Evolutionary conservation across 225 moss, liverwort and hornwort genomes (phyloP).

Genomic region (Bryum argenteum): DNA sequence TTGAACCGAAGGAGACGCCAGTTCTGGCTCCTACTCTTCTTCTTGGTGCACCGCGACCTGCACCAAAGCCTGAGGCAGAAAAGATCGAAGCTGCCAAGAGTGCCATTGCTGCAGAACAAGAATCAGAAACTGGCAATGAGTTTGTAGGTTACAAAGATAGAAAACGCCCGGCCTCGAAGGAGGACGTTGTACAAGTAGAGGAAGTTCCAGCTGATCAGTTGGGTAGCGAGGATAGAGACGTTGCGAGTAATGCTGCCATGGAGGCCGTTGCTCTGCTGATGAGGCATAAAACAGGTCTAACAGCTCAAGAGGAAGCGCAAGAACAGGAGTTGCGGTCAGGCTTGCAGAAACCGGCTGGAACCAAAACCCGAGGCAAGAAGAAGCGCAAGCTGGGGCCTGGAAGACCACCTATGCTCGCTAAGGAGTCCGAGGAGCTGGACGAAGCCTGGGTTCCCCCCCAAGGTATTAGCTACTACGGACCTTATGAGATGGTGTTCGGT

Average conservation of each 20-base stretch:
- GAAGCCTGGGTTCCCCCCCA: conserved; percentile 90
- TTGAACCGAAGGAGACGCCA: conserved; percentile 41
- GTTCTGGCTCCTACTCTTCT: conserved; percentile 73
- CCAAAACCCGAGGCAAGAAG: conserved; percentile 47
- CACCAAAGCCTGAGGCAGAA: conserved; percentile 42
- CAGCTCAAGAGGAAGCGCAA: conserved; percentile 44
- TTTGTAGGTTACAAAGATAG: conserved; percentile 88
- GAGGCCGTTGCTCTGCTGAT: conserved; percentile 84
- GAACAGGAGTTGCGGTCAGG: conserved; percentile 34
- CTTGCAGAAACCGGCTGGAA: conserved; percentile 27
- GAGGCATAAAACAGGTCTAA: conserved; percentile 80
- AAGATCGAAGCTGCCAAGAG: conserved; percentile 38
- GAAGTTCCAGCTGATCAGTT: conserved; percentile 35
- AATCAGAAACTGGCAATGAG: conserved; percentile 42
- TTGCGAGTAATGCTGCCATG: conserved; percentile 62
- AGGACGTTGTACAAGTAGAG: conserved; percentile 28
- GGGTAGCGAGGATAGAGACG: conserved; percentile 47
- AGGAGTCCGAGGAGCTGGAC: conserved; percentile 51
- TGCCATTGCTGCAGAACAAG: conserved; percentile 33
- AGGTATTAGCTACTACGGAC: conserved; percentile 43
- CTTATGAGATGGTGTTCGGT: not conserved
- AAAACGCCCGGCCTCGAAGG: conserved; percentile 50
- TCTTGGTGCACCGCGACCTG: conserved; percentile 82
- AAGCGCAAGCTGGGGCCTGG: conserved; percentile 53
- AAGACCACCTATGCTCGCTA: conserved; percentile 32